Evolutionary conservation across 345 rosid genomes (phyloP).

Genomic region (Populus euphratica): DNA sequence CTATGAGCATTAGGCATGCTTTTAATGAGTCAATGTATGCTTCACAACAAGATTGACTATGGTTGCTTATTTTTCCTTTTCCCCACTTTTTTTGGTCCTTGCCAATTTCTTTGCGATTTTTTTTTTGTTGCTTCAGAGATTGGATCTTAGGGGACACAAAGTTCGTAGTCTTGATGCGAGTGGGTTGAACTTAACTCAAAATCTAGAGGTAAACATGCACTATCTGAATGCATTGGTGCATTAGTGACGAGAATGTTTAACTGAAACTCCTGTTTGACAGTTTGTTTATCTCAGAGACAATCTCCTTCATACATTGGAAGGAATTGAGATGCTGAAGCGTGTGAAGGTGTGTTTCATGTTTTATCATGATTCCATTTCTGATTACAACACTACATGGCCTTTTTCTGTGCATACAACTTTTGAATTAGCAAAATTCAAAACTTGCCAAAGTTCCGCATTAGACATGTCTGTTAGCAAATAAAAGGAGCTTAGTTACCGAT

Average conservation of each 20-base stretch:
- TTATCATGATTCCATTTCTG: not conserved
- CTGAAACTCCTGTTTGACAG: conserved; percentile 45
- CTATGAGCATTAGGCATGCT: not conserved
- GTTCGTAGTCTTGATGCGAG: conserved; percentile 69
- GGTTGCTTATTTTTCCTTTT: not conserved
- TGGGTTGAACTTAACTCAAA: conserved; percentile 78
- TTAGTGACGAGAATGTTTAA: conserved; percentile 2
- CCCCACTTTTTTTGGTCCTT: conserved; percentile 2
- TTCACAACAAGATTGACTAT: not conserved
- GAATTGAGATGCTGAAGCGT: conserved; percentile 84
- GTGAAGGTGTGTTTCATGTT: conserved; percentile 68
- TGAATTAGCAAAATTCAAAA: not conserved
- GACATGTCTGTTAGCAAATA: not conserved
- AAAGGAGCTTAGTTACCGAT: conserved; percentile 7
- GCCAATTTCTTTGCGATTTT: conserved; percentile 12
- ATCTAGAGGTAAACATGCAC: conserved; percentile 69
- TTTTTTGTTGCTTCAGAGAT: conserved; percentile 49
- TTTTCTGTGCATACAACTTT: not conserved
- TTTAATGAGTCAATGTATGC: not conserved
- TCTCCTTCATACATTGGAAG: conserved; percentile 78
- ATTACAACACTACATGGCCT: not conserved
- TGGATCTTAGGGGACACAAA: conserved; percentile 97
- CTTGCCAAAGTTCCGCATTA: not conserved
- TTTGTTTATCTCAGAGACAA: conserved; percentile 98
- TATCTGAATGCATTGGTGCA: not conserved